Evolutionary conservation across 2,329 filamentous ascomycete genomes (phyloP).

Genomic region (Aspergillus floridensis): DNA sequence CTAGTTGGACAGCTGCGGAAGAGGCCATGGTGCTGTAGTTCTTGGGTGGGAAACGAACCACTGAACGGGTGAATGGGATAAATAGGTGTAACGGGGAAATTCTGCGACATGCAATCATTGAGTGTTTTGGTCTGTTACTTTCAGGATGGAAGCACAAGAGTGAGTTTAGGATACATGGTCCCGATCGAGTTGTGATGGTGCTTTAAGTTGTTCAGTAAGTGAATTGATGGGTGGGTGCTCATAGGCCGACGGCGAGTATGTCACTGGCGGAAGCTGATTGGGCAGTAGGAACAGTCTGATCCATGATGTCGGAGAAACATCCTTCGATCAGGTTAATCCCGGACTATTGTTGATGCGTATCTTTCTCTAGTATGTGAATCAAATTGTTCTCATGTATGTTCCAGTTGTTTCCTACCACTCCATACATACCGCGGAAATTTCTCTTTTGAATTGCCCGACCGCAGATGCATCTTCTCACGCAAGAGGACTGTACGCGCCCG

Average conservation of each 20-base stretch:
- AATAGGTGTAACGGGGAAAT: neutral
- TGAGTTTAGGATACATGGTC: too few species aligned
- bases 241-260: neutral
- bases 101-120: neutral
- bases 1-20: neutral
- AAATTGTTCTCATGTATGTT: too few species aligned
- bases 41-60: neutral
- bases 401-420: too few species aligned
- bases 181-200: neutral
- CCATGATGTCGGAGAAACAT: neutral
- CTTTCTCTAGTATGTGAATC: too few species aligned
- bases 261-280: neutral
- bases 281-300: neutral
- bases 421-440: too few species aligned
- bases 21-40: neutral
- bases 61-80: neutral
- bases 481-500: too few species aligned
- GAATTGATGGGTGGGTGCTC: neutral
- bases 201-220: neutral
- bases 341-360: too few species aligned
- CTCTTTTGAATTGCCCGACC: too few species aligned
- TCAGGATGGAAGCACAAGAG: too few species aligned
- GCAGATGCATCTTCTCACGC: too few species aligned
- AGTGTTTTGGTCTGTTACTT: neutral
- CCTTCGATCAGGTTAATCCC: conserved; percentile 22